Conservation (phyloP, 2,329 filamentous ascomycete genomes). For the Bipolaris oryzae region DNA sequence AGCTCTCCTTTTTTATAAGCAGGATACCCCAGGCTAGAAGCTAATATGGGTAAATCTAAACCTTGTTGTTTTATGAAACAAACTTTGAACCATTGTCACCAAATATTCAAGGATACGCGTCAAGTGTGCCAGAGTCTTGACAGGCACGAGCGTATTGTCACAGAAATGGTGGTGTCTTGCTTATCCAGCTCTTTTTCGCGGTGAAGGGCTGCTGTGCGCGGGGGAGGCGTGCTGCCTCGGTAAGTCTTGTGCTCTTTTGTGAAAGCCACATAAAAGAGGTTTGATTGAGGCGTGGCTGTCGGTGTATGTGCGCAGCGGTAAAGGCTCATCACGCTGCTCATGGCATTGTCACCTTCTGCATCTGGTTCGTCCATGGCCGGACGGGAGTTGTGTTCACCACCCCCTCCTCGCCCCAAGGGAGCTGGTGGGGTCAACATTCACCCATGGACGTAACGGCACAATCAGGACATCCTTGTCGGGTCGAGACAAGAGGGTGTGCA, state of each 20-base stretch:
- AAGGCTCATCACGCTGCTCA: constrained; percentile 14
- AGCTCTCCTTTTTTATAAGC: constrained; percentile 5
- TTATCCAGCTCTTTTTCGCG: neutral
- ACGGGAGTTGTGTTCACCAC: constrained; percentile 13
- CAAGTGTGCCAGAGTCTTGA: neutral
- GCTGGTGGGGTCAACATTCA: constrained; percentile 32
- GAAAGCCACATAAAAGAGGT: neutral
- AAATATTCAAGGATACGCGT: neutral
- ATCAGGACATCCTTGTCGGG: constrained; percentile 29
- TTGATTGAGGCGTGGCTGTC: constrained; percentile 10
- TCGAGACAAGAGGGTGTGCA: constrained; percentile 25
- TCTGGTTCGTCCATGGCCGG: constrained; percentile 20
- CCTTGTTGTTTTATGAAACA: neutral
- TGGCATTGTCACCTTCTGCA: constrained; percentile 40
- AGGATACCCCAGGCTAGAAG: constrained; percentile 14
- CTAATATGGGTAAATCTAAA: neutral
- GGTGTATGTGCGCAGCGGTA: constrained; percentile 22
- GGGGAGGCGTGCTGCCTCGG: constrained; percentile 10
- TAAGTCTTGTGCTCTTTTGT: constrained; percentile 6
- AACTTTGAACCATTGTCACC: neutral
- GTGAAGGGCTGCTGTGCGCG: constrained; percentile 1
- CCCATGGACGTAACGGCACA: constrained; percentile 26
- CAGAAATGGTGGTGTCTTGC: neutral
- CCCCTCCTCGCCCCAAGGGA: constrained; percentile 26
- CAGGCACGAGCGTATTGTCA: neutral